A percentile compares a stretch with the other conserved stretches of the same genome.
Evolutionary conservation across 108 stramenopile genomes (phyloP).

Genomic region (Nitzschia sp.): DNA sequence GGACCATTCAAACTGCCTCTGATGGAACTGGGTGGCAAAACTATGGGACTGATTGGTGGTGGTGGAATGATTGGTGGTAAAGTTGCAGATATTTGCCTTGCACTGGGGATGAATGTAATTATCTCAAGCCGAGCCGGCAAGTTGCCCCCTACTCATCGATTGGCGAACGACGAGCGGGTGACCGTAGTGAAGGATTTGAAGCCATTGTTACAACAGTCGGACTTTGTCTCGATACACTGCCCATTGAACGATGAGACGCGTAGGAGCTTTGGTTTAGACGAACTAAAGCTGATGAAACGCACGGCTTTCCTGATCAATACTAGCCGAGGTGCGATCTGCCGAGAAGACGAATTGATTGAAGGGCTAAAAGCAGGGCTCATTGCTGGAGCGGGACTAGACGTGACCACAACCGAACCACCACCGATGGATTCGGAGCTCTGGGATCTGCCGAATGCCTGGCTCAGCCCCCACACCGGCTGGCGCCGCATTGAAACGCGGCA

Average conservation of each 20-base stretch:
- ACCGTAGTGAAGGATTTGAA: constrained; percentile 59
- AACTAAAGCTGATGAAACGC: constrained; percentile 84
- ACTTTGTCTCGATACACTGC: constrained; percentile 86
- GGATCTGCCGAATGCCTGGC: constrained; percentile 72
- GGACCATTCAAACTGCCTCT: constrained; percentile 76
- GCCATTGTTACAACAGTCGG: constrained; percentile 56
- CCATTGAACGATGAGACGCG: constrained; percentile 86
- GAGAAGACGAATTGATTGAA: constrained; percentile 78
- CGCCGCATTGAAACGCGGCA: constrained; percentile 88
- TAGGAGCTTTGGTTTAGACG: constrained; percentile 67
- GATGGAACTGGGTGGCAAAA: constrained; percentile 75
- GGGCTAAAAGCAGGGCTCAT: constrained; percentile 71
- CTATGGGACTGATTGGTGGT: constrained; percentile 87
- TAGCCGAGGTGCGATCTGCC: constrained; percentile 85
- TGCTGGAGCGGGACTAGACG: constrained; percentile 86
- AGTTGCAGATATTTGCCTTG: constrained; percentile 80
- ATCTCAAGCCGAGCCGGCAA: constrained; percentile 67
- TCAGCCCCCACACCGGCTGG: constrained; percentile 91
- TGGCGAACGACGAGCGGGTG: constrained; percentile 53
- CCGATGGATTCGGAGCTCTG: constrained; percentile 62
- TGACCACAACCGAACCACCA: constrained; percentile 74
- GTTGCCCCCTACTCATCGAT: constrained; percentile 59
- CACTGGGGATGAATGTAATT: constrained; percentile 87
- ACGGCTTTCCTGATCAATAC: constrained; percentile 91
- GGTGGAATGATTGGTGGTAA: constrained; percentile 85